Conservation (phyloP, 116 monocot genomes). For the Phalaenopsis hybrid region DNA sequence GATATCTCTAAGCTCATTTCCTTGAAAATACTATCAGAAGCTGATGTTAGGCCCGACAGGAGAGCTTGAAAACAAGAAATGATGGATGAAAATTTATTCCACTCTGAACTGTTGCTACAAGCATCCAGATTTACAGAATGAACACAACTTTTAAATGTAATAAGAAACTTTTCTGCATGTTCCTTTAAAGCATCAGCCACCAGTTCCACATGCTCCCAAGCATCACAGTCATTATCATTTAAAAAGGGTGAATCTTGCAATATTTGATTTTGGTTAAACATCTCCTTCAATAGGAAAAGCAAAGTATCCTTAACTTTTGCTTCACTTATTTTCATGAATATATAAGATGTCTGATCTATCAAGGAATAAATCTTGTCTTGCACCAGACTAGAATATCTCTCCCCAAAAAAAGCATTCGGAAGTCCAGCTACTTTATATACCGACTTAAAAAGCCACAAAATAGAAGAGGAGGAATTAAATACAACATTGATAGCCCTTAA, state of each 20-base stretch:
- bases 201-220: slow-evolving; percentile 31
- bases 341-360: slow-evolving; percentile 64
- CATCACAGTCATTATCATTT: slow-evolving; percentile 12
- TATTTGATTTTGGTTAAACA: slow-evolving; percentile 10
- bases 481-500: slow-evolving; percentile 14
- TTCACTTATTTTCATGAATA: slow-evolving; percentile 40
- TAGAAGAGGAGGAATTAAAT: slow-evolving; percentile 25
- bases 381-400: slow-evolving; percentile 15
- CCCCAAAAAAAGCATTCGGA: slow-evolving; percentile 21
- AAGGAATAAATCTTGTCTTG: slow-evolving; percentile 37
- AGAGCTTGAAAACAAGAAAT: slow-evolving; percentile 78
- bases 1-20: slow-evolving; percentile 5
- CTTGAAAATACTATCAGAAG: slow-evolving; percentile 22
- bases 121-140: slow-evolving; percentile 18
- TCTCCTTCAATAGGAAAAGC: slow-evolving; percentile 7
- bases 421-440: slow-evolving; percentile 36
- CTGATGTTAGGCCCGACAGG: slow-evolving; percentile 51
- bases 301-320: slow-evolving; percentile 14
- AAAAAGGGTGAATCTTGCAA: neutral
- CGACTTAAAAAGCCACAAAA: slow-evolving; percentile 67
- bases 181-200: slow-evolving; percentile 39
- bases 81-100: slow-evolving; percentile 32
- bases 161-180: slow-evolving; percentile 22
- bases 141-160: slow-evolving; percentile 12
- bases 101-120: slow-evolving; percentile 13